A percentile compares a stretch with the other conserved stretches of the same genome.
Conservation (phyloP, 2,329 filamentous ascomycete genomes). For the Pestalotiopsis sp. region DNA sequence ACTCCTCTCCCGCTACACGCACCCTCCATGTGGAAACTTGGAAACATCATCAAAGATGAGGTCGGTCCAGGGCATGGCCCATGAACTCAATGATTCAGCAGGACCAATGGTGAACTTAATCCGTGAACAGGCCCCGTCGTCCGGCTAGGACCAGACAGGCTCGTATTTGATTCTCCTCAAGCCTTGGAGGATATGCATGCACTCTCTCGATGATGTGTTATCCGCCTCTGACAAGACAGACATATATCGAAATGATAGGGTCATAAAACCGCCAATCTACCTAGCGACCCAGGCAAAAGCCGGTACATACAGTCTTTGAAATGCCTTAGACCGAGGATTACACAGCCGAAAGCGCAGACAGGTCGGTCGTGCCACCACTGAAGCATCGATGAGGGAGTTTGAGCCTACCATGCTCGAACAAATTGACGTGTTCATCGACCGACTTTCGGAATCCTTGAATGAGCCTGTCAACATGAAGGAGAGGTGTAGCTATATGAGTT, state of each 20-base stretch:
- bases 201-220: not conserved
- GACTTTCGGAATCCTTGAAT: conserved; percentile 6
- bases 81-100: not conserved
- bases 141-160: conserved; percentile 20
- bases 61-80: not conserved
- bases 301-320: conserved; percentile 16
- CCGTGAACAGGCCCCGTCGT: conserved; percentile 17
- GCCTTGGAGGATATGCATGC: conserved; percentile 14
- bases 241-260: conserved; percentile 22
- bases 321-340: conserved; percentile 1
- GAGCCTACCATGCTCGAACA: conserved; percentile 10
- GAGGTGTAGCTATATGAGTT: conserved; percentile 15
- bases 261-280: conserved; percentile 21
- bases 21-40: not conserved
- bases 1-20: not conserved
- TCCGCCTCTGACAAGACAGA: conserved; percentile 12
- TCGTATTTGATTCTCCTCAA: conserved; percentile 21
- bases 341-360: conserved; percentile 11
- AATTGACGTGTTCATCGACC: conserved; percentile 12
- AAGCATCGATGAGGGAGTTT: conserved; percentile 8
- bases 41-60: conserved; percentile 8
- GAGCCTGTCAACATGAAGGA: conserved; percentile 20
- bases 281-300: conserved; percentile 16
- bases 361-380: conserved; percentile 2
- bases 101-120: not conserved